These are phyloP conservation scores for Alternaria sp. DNA, from an alignment of 2,329 filamentous ascomycete genomes.

Conservation along the genomic window DNA sequence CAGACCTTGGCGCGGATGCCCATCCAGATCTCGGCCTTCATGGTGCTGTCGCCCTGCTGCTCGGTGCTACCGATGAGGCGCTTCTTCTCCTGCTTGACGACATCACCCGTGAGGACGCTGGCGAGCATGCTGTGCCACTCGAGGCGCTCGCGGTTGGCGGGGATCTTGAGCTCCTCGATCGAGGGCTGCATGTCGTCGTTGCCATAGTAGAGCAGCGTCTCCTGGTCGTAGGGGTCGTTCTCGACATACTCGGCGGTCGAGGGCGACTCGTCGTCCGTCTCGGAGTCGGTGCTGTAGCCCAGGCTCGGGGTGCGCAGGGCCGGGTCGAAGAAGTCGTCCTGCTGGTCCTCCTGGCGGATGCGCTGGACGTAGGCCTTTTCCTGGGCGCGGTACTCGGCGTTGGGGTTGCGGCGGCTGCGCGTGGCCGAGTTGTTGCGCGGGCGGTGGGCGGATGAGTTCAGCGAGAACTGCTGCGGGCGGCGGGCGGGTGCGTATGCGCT, in stretches of 20 bases:
- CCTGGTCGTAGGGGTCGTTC: constrained; percentile 83
- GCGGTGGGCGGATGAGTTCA: constrained; percentile 53
- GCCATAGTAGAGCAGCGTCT: constrained; percentile 90
- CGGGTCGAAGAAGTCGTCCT: constrained; percentile 71
- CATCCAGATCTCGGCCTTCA: constrained; percentile 80
- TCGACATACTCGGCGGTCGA: constrained; percentile 84
- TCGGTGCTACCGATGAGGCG: constrained; percentile 82
- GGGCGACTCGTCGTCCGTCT: constrained; percentile 89
- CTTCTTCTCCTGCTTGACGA: constrained; percentile 98
- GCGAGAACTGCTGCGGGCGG: constrained; percentile 55
- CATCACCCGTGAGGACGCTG: constrained; percentile 92
- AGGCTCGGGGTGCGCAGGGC: constrained; percentile 73
- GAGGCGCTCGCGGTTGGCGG: constrained; percentile 83
- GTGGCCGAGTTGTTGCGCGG: constrained; percentile 64
- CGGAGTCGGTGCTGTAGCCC: constrained; percentile 74
- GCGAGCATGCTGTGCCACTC: constrained; percentile 99
- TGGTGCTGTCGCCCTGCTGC: constrained; percentile 72
- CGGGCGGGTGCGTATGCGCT: constrained; percentile 59
- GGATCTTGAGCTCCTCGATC: constrained; percentile 86
- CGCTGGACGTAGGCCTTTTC: constrained; percentile 95
- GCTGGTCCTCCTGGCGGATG: constrained; percentile 76
- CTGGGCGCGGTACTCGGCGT: constrained; percentile 79
- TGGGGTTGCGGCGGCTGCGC: constrained; percentile 66
- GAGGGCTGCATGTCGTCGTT: constrained; percentile 89
- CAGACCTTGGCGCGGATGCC: constrained; percentile 84